Percentiles rank a stretch among this genome's conserved stretches.
These are phyloP conservation scores for Ophiosphaerella herpotricha DNA, from an alignment of 2,329 filamentous ascomycete genomes.

Conservation along the genomic window DNA sequence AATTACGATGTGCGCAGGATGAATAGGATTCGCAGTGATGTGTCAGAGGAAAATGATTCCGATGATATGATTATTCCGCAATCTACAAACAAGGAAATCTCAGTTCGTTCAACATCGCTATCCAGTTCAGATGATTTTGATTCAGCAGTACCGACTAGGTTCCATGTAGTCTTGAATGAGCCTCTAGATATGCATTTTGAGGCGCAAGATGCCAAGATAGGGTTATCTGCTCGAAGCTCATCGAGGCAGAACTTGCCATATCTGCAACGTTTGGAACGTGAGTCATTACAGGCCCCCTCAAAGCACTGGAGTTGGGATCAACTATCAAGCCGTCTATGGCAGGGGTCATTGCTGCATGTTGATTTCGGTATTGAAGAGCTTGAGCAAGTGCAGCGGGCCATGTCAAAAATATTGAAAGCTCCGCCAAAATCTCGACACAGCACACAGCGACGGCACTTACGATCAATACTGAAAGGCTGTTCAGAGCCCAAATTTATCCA, in stretches of 20 bases:
- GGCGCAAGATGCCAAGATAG: conserved; percentile 25
- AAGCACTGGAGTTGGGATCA: conserved; percentile 32
- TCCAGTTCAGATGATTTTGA: conserved; percentile 19
- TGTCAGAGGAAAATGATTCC: conserved; percentile 1
- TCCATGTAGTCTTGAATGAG: conserved; percentile 19
- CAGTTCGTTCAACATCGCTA: conserved; percentile 14
- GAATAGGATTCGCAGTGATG: not conserved
- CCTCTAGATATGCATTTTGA: conserved; percentile 26
- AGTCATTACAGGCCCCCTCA: conserved; percentile 12
- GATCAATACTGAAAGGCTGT: conserved; percentile 19
- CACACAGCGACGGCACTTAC: conserved; percentile 28
- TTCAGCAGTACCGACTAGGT: conserved; percentile 8
- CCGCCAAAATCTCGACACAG: conserved; percentile 8
- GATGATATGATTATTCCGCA: conserved; percentile 8
- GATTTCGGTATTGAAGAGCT: conserved; percentile 39
- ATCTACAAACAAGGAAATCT: not conserved
- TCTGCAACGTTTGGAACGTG: conserved; percentile 28
- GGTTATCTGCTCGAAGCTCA: conserved; percentile 5
- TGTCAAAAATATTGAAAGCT: conserved; percentile 10
- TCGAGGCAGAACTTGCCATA: conserved; percentile 27
- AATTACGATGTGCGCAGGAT: conserved; percentile 35
- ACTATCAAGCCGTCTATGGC: conserved; percentile 28
- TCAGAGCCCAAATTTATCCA: conserved; percentile 29
- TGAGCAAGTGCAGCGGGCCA: conserved; percentile 19
- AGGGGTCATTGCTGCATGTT: conserved; percentile 37